Evolutionary conservation across 371 early-diverging fungal genomes (phyloP).

Genomic region (Sporodiniella umbellata): DNA sequence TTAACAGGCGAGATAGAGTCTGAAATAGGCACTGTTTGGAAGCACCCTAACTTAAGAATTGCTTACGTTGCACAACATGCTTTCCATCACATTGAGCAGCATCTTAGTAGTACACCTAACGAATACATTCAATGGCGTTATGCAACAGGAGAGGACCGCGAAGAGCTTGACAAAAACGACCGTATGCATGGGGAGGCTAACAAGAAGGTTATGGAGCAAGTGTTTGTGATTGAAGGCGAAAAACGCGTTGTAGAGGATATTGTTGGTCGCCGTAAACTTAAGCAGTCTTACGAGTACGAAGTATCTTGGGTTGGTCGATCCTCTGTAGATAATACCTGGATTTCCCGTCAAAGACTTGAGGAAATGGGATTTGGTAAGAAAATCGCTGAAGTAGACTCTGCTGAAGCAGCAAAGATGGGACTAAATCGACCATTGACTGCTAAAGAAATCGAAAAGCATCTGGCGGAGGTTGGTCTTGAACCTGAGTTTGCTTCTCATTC

Average conservation of each 20-base stretch:
- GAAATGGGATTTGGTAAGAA: slow-evolving; percentile 68
- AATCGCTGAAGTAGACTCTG: slow-evolving; percentile 62
- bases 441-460: slow-evolving; percentile 69
- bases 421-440: slow-evolving; percentile 63
- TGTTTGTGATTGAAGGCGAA: slow-evolving; percentile 61
- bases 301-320: slow-evolving; percentile 59
- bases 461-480: slow-evolving; percentile 66
- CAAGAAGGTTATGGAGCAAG: slow-evolving; percentile 61
- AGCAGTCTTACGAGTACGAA: slow-evolving; percentile 69
- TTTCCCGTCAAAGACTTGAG: slow-evolving; percentile 68
- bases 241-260: slow-evolving; percentile 60
- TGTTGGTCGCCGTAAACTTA: slow-evolving; percentile 67
- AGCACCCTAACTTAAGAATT: slow-evolving; percentile 79
- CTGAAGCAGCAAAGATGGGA: slow-evolving; percentile 65
- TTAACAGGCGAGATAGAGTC: slow-evolving; percentile 76
- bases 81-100: slow-evolving; percentile 84
- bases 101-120: slow-evolving; percentile 77
- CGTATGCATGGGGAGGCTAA: slow-evolving; percentile 63
- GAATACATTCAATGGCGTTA: slow-evolving; percentile 88
- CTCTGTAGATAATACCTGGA: slow-evolving; percentile 68
- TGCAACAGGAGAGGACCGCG: slow-evolving; percentile 76
- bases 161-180: slow-evolving; percentile 66
- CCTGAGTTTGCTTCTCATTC: slow-evolving; percentile 78
- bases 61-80: slow-evolving; percentile 91
- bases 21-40: slow-evolving; percentile 65